Evolutionary conservation across 306 rosid species (phyloP), one percentile per base, ranked within the genome.

Genomic region (Alnus glutinosa): DNA sequence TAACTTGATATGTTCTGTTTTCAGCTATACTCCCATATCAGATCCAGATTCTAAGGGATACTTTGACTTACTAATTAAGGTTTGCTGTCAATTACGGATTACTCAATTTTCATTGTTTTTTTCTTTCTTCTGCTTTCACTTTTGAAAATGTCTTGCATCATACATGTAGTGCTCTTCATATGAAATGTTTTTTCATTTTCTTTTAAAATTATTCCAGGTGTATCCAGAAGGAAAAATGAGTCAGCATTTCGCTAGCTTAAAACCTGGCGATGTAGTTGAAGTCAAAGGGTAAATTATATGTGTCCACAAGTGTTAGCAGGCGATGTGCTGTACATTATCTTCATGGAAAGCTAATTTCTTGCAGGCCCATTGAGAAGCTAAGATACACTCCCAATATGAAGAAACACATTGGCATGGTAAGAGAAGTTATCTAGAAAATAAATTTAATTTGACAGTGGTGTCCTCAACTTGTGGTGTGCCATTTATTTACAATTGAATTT

Each of bases 191-290:
- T 18, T 9, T 13, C 76, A 69, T 81, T 61, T 82, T 64, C 52
- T 70, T 81, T 74, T 62, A 46, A 66, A 78, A 69, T 75, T 83
- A 39, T 78, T 80, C 82, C 82, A 93, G 98, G 93, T 96, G 82
- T 96, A 93, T 76, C 99, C 99, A 50, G 91, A 89, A 74, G 99
- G 99, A 54, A 91, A 91, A 90, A 93, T 96, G 98, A 96, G 97
- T 85, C 99, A 91, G 86, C 96, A 96, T 92, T 93, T 96, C 55
- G 97, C 97, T 66, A 96, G 94, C 91, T 86, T 96, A 81, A 96
- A 93, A 82, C 97, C 97, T 5, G 99, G 99, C 16, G 99, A 96
- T 81, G 89, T 86, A 70, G 87, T 93, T 85, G 99, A 96, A 92
- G 96, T 96, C 86, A 96, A 96, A 87, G 99, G 99, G 99, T 96